Percentiles rank a stretch among this genome's conserved stretches.
Evolutionary conservation across 257 asterid species (phyloP).

Genomic region (Scutellaria galericulata): DNA sequence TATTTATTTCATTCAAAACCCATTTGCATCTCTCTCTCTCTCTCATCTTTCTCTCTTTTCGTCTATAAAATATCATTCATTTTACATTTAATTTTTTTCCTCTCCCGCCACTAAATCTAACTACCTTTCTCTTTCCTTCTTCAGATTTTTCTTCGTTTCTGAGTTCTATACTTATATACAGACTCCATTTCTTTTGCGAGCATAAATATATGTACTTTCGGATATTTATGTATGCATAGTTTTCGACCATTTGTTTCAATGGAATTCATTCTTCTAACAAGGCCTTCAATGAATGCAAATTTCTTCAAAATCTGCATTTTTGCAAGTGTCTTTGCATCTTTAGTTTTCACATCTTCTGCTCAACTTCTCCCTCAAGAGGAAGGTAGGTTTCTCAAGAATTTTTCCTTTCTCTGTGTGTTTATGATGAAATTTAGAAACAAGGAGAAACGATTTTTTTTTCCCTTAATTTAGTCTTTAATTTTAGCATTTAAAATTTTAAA

Average conservation of each 20-base stretch:
- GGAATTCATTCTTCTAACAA: constrained; percentile 24
- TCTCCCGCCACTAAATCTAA: constrained; percentile 42
- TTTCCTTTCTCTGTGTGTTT: background rate
- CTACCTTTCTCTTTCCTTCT: constrained; percentile 31
- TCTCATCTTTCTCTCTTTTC: too few species aligned
- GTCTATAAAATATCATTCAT: background rate
- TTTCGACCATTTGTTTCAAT: constrained; percentile 9
- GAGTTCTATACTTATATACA: too few species aligned
- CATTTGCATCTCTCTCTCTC: too few species aligned
- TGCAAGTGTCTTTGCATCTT: constrained; percentile 31
- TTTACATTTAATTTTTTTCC: background rate
- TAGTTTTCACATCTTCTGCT: constrained; percentile 46
- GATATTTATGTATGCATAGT: constrained; percentile 1
- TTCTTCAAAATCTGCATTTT: constrained; percentile 24
- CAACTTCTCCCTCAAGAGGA: constrained; percentile 60
- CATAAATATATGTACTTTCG: background rate
- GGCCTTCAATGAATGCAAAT: constrained; percentile 24
- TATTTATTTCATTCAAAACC: background rate
- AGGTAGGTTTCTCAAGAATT: constrained; percentile 37
- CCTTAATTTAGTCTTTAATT: too few species aligned
- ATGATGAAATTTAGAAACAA: background rate
- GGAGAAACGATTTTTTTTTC: background rate
- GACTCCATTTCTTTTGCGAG: constrained; percentile 13
- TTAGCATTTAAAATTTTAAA: too few species aligned
- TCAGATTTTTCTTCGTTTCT: background rate